Evolutionary conservation across 2,329 filamentous ascomycete genomes (phyloP), one percentile per base, ranked within the genome.

Genomic region (Neospermospora avenae): DNA sequence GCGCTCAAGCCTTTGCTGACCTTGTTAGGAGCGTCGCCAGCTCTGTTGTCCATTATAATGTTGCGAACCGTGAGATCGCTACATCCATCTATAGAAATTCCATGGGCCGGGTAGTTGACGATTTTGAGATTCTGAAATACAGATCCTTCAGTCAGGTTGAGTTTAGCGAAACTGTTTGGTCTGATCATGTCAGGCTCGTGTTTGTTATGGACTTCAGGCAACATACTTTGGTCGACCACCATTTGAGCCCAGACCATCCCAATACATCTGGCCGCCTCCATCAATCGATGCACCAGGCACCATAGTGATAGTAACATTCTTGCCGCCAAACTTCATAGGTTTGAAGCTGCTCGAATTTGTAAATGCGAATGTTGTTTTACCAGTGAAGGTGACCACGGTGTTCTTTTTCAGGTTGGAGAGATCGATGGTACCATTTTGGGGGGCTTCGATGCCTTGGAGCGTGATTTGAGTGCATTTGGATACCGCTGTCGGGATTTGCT

Each of bases 241-340:
- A 69, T 84, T 84, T 63, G 74, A 75, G 14, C 85, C 85, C 71
- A 84, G 66, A 55, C 78, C 77, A 66, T 88, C 85, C 86, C 85
- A 88, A 80, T 83, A 87, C 31, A 74, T 71, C 24, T 77, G 68
- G 35, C 85, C 84, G 51, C 82, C 78, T 60, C 83, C 81, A 68
- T 88, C 77, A 55, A 88, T 80, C 25, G 80, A 73, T 58, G 77
- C 77, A 20, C 81, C 85, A 1, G 74, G 66, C 22, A 79, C 79
- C 49, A 81, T 82, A 8, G 76, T 76, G 41, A 88, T 77, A 28
- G 77, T 78, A 66, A 87, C 78, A 63, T 77, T 75, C 41, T 73
- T 80, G n/a, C 87, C 87, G 1, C 80, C 80, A 62, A 89, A 76
- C 20, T 78, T 77, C 11, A 72, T 71, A 1, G 68, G 66, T 20